Conservation (phyloP, 179 eudicot species). For the Actinidia arguta region DNA sequence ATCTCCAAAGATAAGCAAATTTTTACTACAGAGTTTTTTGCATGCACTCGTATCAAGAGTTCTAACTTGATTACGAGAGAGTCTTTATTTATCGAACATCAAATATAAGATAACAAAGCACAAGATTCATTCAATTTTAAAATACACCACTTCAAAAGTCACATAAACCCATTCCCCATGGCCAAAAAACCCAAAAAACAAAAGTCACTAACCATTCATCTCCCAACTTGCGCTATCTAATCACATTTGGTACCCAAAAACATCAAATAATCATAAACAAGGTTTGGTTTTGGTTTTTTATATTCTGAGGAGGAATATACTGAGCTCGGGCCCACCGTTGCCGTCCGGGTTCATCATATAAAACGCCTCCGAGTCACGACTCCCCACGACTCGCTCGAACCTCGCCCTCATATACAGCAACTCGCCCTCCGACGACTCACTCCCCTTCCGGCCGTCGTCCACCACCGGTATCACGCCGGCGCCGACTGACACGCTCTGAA, state of each 20-base stretch:
- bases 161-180: not conserved
- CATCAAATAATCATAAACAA: too few species aligned
- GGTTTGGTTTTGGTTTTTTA: too few species aligned
- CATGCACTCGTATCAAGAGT: too few species aligned
- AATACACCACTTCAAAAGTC: not conserved
- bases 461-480: constrained; percentile 90
- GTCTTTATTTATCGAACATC: too few species aligned
- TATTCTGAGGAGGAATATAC: constrained; percentile 82
- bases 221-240: too few species aligned
- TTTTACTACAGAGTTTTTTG: too few species aligned
- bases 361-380: constrained; percentile 94
- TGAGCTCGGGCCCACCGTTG: constrained; percentile 91
- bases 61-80: too few species aligned
- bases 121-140: too few species aligned
- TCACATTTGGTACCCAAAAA: too few species aligned
- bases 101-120: not conserved
- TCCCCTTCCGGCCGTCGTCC: constrained; percentile 39
- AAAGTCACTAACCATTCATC: not conserved
- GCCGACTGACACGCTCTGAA: constrained; percentile 80
- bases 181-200: not conserved
- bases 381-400: constrained; percentile 92
- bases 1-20: too few species aligned
- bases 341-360: constrained; percentile 97
- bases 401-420: constrained; percentile 85
- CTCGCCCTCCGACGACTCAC: constrained; percentile 56